A percentile compares a stretch with the other conserved stretches of the same genome.
Conservation (phyloP, 2,329 filamentous ascomycete species). For the Claviceps sp. region DNA sequence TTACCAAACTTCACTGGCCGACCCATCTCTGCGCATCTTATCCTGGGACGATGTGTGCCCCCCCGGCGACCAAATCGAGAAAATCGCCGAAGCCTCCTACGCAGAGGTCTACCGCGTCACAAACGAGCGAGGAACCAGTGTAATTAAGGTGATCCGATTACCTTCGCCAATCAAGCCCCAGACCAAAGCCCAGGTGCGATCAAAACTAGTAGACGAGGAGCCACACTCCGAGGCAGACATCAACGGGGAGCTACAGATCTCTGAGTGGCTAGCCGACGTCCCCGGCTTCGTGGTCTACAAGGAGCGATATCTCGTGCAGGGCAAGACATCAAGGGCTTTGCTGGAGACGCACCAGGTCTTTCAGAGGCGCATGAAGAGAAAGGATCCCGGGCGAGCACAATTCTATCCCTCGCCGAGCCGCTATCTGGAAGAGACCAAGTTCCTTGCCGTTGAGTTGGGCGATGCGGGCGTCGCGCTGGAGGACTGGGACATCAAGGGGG, state of each 20-base stretch:
- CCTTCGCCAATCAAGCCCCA: conserved; percentile 43
- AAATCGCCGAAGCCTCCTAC: conserved; percentile 55
- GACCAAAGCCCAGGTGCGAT: conserved; percentile 40
- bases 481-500: conserved; percentile 35
- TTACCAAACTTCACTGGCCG: conserved; percentile 2
- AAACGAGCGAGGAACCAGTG: conserved; percentile 45
- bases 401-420: conserved; percentile 49
- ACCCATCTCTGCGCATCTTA: conserved; percentile 27
- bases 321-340: conserved; percentile 38
- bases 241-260: conserved; percentile 46
- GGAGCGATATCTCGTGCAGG: conserved; percentile 46
- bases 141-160: conserved; percentile 51
- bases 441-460: conserved; percentile 49
- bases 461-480: conserved; percentile 49
- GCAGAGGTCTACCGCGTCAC: conserved; percentile 52
- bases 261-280: conserved; percentile 49
- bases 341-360: conserved; percentile 48
- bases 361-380: conserved; percentile 38
- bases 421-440: conserved; percentile 43
- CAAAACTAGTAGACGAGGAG: conserved; percentile 44
- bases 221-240: conserved; percentile 42
- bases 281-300: conserved; percentile 55
- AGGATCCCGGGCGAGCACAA: conserved; percentile 42
- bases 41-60: conserved; percentile 47
- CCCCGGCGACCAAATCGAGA: conserved; percentile 37